These are phyloP conservation scores for Exophiala alcalophila DNA, from an alignment of 2,329 filamentous ascomycete species.

Conservation along the genomic window DNA sequence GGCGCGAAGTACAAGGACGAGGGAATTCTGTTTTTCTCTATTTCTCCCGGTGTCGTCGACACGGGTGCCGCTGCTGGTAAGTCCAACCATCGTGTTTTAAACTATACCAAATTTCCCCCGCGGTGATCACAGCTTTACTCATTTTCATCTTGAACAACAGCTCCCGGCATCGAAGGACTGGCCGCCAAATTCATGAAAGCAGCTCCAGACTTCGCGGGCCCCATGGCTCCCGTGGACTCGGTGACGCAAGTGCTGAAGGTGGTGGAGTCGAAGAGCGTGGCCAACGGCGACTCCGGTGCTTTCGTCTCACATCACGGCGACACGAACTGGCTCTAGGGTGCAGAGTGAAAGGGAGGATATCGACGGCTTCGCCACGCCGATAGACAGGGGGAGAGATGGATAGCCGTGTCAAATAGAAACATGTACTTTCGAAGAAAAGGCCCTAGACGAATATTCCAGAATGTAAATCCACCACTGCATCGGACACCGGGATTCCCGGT, in stretches of 20 bases:
- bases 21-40: slow-evolving; percentile 51
- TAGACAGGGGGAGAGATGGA: no score
- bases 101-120: no score
- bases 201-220: slow-evolving; percentile 42
- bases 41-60: slow-evolving; percentile 54
- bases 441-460: no score
- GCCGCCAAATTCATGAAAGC: slow-evolving; percentile 36
- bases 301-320: slow-evolving; percentile 56
- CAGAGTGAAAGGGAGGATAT: no score
- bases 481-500: no score
- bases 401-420: no score
- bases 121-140: not conserved
- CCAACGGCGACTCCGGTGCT: slow-evolving; percentile 47
- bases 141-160: not conserved
- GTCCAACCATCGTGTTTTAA: no score
- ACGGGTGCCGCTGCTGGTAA: slow-evolving; percentile 34
- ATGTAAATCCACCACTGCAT: no score
- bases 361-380: no score
- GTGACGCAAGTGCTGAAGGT: slow-evolving; percentile 35
- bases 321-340: slow-evolving; percentile 50
- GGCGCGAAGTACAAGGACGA: slow-evolving; percentile 49
- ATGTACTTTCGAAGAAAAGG: no score
- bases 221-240: slow-evolving; percentile 39
- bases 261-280: slow-evolving; percentile 43
- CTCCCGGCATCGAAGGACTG: slow-evolving; percentile 16